These are phyloP conservation scores for Quercus tomentella DNA, from an alignment of 331 rosid genomes.

Conservation along the genomic window DNA sequence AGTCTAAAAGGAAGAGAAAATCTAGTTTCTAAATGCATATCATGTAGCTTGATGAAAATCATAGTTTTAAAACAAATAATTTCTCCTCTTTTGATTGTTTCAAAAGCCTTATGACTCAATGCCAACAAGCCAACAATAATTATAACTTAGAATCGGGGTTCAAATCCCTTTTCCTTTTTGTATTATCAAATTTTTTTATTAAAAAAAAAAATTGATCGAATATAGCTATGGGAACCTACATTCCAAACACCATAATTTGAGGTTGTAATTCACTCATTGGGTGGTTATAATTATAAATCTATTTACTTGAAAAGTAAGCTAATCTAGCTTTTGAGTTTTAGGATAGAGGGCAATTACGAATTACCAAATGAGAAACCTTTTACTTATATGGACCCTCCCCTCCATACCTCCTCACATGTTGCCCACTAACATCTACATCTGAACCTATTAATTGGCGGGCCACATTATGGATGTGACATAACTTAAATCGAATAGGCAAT, in stretches of 20 bases:
- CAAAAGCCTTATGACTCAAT: too few species aligned
- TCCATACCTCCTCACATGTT: slow-evolving; percentile 47
- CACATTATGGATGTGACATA: slow-evolving; percentile 45
- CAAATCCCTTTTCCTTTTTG: too few species aligned
- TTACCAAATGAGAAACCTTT: slow-evolving; percentile 14
- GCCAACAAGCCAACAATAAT: too few species aligned
- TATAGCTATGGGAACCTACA: neutral
- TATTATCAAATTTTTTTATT: too few species aligned
- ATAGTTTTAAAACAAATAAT: too few species aligned
- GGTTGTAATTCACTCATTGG: neutral
- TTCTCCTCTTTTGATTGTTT: too few species aligned
- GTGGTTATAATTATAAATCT: slow-evolving; percentile 3
- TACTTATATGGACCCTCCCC: slow-evolving; percentile 24
- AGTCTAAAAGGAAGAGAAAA: too few species aligned
- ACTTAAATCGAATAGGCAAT: slow-evolving; percentile 17
- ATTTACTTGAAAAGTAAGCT: neutral
- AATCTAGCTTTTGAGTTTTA: neutral
- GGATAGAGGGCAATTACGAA: slow-evolving; percentile 7
- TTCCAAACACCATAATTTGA: neutral
- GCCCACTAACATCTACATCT: slow-evolving; percentile 44
- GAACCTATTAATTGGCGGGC: slow-evolving; percentile 47
- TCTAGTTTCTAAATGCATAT: too few species aligned
- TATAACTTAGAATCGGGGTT: too few species aligned
- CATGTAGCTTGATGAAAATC: too few species aligned
- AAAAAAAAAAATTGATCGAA: neutral